Percentiles rank a stretch among this genome's conserved stretches.
Evolutionary conservation across 306 rosid genomes (phyloP).

Genomic region (Ceratonia siliqua): DNA sequence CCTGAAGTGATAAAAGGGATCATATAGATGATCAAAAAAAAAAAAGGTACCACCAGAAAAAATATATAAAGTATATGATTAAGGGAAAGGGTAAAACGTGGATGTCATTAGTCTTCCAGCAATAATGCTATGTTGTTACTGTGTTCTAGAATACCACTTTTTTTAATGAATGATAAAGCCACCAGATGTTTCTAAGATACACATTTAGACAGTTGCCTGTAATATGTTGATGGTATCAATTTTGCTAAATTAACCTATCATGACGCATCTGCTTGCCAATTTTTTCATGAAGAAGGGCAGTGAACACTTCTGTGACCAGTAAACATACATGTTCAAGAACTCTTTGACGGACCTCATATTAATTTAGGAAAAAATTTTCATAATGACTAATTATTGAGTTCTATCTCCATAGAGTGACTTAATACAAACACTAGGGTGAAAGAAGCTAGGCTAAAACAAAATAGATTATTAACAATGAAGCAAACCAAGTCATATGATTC

Average conservation of each 20-base stretch:
- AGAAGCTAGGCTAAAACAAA: neutral
- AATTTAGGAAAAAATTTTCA: neutral
- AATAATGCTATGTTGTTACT: neutral
- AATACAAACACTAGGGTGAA: neutral
- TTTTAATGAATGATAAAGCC: neutral
- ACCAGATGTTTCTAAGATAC: neutral
- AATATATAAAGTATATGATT: neutral
- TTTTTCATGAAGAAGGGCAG: neutral
- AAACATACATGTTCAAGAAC: neutral
- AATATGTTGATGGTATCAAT: neutral
- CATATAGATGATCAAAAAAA: slow-evolving; percentile 13
- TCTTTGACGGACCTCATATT: neutral
- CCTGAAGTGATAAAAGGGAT: slow-evolving; percentile 45
- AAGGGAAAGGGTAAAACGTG: neutral
- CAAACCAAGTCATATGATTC: neutral
- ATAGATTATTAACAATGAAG: neutral
- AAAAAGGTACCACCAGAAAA: slow-evolving; percentile 3
- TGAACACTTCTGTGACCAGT: neutral
- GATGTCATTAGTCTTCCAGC: neutral
- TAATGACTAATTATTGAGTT: neutral
- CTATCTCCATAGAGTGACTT: neutral
- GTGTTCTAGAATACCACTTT: neutral
- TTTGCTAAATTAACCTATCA: neutral
- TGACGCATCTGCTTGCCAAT: neutral
- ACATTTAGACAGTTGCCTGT: neutral